Conservation (phyloP, 2,329 filamentous ascomycete species). For the Ilyonectria mors-panacis region DNA sequence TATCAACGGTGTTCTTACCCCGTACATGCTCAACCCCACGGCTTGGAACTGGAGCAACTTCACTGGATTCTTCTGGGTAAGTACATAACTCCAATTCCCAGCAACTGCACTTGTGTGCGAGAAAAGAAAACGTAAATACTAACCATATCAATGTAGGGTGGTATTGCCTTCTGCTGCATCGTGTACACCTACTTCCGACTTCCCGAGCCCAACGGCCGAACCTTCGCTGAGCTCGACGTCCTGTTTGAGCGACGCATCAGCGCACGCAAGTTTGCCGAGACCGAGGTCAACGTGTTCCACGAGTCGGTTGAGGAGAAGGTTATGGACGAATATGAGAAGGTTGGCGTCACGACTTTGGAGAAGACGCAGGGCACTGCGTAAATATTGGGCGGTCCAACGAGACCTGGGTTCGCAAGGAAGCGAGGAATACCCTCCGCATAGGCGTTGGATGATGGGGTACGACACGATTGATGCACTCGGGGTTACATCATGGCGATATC, state of each 20-base stretch:
- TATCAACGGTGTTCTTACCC: constrained; percentile 84
- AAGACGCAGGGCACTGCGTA: constrained; percentile 35
- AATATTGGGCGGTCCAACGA: constrained; percentile 26
- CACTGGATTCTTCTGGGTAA: constrained; percentile 87
- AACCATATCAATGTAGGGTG: constrained; percentile 62
- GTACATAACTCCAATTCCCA: constrained; percentile 38
- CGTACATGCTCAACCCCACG: constrained; percentile 92
- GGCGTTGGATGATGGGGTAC: constrained; percentile 20
- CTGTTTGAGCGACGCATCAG: constrained; percentile 82
- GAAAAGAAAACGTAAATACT: constrained; percentile 9
- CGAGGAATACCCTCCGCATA: constrained; percentile 18
- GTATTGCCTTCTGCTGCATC: constrained; percentile 84
- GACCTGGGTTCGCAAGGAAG: constrained; percentile 20
- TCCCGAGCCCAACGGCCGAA: constrained; percentile 84
- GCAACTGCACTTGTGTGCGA: not conserved
- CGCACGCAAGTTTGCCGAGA: constrained; percentile 79
- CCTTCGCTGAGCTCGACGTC: constrained; percentile 89
- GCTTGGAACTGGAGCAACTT: constrained; percentile 93
- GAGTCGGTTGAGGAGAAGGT: constrained; percentile 64
- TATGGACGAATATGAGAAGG: constrained; percentile 64
- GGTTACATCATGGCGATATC: constrained; percentile 45
- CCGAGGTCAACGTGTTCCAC: constrained; percentile 70
- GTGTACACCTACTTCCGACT: constrained; percentile 74
- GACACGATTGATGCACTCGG: constrained; percentile 28
- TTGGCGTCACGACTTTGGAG: constrained; percentile 40